Evolutionary conservation across 768 basidiomycete species (phyloP).

Genomic region (Suillus americanus): DNA sequence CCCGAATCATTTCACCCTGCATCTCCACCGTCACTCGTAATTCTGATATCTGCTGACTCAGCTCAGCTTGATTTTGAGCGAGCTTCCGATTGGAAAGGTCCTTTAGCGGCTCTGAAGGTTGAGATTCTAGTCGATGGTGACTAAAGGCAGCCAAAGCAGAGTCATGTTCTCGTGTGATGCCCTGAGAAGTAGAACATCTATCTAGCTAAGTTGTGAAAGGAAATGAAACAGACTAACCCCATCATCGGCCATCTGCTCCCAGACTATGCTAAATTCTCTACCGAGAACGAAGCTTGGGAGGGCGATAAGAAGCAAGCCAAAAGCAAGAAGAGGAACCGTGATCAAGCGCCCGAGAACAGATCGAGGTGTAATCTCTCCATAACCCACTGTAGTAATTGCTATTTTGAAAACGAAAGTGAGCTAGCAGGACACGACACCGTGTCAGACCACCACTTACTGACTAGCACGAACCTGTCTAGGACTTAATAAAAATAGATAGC

Average conservation of each 20-base stretch:
- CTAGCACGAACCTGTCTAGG: constrained; percentile 63
- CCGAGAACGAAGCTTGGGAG: constrained; percentile 91
- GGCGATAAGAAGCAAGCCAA: constrained; percentile 86
- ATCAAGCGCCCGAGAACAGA: constrained; percentile 85
- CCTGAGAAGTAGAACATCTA: constrained; percentile 6
- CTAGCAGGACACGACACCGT: neutral
- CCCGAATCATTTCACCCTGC: constrained; percentile 53
- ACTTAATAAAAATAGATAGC: neutral
- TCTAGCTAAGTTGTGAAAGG: neutral
- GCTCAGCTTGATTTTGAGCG: constrained; percentile 64
- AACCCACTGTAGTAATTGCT: constrained; percentile 90
- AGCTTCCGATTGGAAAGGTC: constrained; percentile 62
- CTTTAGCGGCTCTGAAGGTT: constrained; percentile 15
- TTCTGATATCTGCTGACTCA: constrained; percentile 64
- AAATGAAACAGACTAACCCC: constrained; percentile 32
- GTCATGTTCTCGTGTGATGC: constrained; percentile 15
- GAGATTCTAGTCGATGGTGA: constrained; percentile 15
- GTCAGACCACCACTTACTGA: constrained; percentile 52
- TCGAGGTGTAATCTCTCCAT: constrained; percentile 88
- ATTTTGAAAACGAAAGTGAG: neutral
- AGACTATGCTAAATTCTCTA: constrained; percentile 86
- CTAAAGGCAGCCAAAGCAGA: constrained; percentile 17
- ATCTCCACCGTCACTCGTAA: constrained; percentile 53
- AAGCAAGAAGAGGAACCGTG: constrained; percentile 83
- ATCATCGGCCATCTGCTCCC: constrained; percentile 73